Percentiles rank a stretch among this genome's conserved stretches.
These are phyloP conservation scores for Daldinia grandis DNA, from an alignment of 495 filamentous ascomycete genomes.

Conservation along the genomic window DNA sequence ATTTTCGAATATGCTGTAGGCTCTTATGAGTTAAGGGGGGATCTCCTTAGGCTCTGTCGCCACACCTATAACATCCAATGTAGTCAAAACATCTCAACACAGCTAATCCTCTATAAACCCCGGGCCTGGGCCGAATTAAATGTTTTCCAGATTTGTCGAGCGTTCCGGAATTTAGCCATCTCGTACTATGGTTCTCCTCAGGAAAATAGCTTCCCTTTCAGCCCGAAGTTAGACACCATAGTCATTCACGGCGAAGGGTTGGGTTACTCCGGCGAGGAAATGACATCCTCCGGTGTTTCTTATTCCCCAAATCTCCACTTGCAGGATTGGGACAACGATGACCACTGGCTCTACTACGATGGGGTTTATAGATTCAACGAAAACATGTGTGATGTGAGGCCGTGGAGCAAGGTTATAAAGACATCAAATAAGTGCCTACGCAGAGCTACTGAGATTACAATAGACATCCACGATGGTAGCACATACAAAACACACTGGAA, in stretches of 20 bases:
- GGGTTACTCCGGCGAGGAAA: background rate
- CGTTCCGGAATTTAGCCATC: background rate
- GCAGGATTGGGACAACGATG: background rate
- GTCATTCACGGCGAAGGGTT: background rate
- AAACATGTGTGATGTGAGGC: background rate
- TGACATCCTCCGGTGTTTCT: background rate
- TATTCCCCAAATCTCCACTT: background rate
- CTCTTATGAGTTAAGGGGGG: background rate
- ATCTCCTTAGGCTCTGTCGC: background rate
- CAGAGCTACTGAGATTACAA: background rate
- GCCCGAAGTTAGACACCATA: background rate
- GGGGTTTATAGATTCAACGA: background rate
- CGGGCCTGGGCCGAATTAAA: background rate
- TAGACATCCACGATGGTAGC: background rate
- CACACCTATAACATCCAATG: too few relatives aligned
- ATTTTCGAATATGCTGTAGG: constrained; percentile 1
- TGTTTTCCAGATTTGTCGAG: background rate
- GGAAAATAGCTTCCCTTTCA: background rate
- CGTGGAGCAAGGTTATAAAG: background rate
- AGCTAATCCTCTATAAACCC: background rate
- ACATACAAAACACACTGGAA: background rate
- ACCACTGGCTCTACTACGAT: constrained; percentile 1
- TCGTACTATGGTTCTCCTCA: background rate
- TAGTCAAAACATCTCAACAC: background rate
- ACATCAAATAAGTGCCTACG: background rate